These are phyloP conservation scores for Leptographium galeiforme DNA, from an alignment of 2,329 filamentous ascomycete genomes.

Conservation along the genomic window DNA sequence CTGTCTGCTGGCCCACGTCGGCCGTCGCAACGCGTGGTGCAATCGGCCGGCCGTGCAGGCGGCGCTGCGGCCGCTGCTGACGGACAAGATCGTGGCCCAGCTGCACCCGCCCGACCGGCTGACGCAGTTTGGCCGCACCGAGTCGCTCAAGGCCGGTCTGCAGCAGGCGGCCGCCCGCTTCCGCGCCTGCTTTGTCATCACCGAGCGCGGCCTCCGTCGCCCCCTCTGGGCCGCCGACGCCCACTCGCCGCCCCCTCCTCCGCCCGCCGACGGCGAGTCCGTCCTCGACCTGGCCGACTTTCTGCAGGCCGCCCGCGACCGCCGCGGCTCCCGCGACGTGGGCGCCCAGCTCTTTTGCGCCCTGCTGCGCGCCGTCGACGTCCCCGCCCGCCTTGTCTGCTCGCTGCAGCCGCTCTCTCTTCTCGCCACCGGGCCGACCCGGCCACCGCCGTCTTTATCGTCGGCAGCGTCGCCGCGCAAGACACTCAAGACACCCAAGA, in stretches of 20 bases:
- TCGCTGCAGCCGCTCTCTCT: constrained; percentile 78
- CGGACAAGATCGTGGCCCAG: constrained; percentile 49
- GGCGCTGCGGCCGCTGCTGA: constrained; percentile 49
- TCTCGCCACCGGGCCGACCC: constrained; percentile 33
- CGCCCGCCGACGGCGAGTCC: constrained; percentile 51
- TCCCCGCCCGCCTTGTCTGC: constrained; percentile 73
- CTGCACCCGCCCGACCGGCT: constrained; percentile 54
- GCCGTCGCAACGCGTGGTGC: constrained; percentile 77
- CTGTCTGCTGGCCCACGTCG: constrained; percentile 66
- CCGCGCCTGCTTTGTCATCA: constrained; percentile 55
- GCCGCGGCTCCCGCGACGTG: constrained; percentile 76
- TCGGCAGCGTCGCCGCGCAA: constrained; percentile 6
- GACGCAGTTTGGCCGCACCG: constrained; percentile 62
- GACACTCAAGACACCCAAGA: too few species aligned
- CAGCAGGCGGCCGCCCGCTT: constrained; percentile 55
- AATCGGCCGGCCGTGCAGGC: constrained; percentile 60
- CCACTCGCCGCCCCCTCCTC: constrained; percentile 43
- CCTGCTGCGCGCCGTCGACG: constrained; percentile 66
- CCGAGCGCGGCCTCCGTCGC: constrained; percentile 53
- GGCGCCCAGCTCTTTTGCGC: constrained; percentile 88
- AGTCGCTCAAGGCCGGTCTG: constrained; percentile 69
- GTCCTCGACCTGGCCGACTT: constrained; percentile 63
- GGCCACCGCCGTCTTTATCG: constrained; percentile 9
- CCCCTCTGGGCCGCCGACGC: constrained; percentile 65
- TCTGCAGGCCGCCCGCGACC: constrained; percentile 47